Percentiles rank a stretch among this genome's conserved stretches.
phyloP scores from a whole-genome alignment of 306 rosid species.

The Mucuna pruriens region DNA sequence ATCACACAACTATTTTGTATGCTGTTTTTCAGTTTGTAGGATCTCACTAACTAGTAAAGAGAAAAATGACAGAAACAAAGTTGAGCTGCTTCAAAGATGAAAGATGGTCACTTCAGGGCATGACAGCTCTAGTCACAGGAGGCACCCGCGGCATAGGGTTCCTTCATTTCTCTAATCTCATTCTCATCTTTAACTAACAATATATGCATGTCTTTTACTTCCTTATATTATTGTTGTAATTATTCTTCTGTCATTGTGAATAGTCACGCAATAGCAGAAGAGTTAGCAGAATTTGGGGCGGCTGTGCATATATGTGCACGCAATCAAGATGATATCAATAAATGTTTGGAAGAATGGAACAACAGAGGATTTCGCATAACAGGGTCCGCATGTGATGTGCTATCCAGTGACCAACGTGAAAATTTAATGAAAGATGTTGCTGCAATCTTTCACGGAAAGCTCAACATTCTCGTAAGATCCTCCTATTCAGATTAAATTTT shows the following conservation, averaged over 20 bases:
- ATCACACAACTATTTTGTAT: background rate
- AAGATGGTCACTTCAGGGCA: conserved; percentile 48
- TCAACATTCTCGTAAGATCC: conserved; percentile 37
- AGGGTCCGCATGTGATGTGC: conserved; percentile 28
- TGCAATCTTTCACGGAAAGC: conserved; percentile 34
- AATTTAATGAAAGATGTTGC: conserved; percentile 19
- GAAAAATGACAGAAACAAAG: conserved; percentile 28
- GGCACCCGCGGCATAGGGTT: conserved; percentile 51
- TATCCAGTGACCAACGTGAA: background rate
- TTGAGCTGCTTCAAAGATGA: conserved; percentile 9
- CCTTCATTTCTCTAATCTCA: background rate
- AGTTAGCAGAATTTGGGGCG: conserved; percentile 47
- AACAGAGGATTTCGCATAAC: conserved; percentile 37
- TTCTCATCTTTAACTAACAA: no score
- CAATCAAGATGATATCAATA: conserved; percentile 25
- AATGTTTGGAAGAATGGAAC: conserved; percentile 41
- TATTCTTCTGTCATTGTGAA: background rate
- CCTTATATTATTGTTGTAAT: background rate
- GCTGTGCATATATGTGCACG: conserved; percentile 39
- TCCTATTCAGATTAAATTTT: background rate
- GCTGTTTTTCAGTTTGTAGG: no score
- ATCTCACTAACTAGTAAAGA: background rate
- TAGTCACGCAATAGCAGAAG: conserved; percentile 45
- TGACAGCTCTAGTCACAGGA: conserved; percentile 51
- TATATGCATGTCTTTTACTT: no score